Conservation (phyloP, 352 stramenopile genomes). For the Globisporangium cystogenes region DNA sequence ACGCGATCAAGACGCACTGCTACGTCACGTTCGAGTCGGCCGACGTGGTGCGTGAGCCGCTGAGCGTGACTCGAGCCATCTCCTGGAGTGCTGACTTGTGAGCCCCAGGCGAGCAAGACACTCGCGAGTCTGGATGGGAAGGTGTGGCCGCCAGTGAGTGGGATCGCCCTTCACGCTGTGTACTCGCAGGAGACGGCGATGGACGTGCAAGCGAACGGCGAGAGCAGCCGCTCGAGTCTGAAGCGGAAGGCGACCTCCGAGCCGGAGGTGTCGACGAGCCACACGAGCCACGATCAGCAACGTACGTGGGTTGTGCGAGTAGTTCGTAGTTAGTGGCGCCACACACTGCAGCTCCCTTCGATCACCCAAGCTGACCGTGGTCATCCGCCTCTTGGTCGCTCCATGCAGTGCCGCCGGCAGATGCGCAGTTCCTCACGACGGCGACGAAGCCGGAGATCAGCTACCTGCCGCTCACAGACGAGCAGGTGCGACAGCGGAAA, state of each 20-base stretch:
- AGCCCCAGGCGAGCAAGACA: constrained; percentile 40
- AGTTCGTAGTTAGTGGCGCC: too few species aligned
- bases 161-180: constrained; percentile 31
- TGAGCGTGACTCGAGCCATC: too few species aligned
- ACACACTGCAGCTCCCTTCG: too few species aligned
- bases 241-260: constrained; percentile 20
- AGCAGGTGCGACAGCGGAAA: constrained; percentile 52
- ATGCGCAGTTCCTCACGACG: constrained; percentile 78
- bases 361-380: background rate
- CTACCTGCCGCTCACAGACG: constrained; percentile 69
- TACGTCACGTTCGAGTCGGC: constrained; percentile 61
- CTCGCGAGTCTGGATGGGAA: constrained; percentile 38
- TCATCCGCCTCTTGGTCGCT: background rate
- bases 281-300: background rate
- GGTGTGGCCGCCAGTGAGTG: constrained; percentile 62
- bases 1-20: constrained; percentile 85
- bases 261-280: constrained; percentile 10
- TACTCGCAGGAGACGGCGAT: constrained; percentile 38
- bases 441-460: constrained; percentile 73
- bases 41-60: constrained; percentile 53
- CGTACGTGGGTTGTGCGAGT: background rate
- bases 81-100: too few species aligned
- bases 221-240: constrained; percentile 8
- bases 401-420: constrained; percentile 41
- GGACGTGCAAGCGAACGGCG: constrained; percentile 37